Conservation (phyloP, 768 basidiomycete genomes). For the Chiua virens region DNA sequence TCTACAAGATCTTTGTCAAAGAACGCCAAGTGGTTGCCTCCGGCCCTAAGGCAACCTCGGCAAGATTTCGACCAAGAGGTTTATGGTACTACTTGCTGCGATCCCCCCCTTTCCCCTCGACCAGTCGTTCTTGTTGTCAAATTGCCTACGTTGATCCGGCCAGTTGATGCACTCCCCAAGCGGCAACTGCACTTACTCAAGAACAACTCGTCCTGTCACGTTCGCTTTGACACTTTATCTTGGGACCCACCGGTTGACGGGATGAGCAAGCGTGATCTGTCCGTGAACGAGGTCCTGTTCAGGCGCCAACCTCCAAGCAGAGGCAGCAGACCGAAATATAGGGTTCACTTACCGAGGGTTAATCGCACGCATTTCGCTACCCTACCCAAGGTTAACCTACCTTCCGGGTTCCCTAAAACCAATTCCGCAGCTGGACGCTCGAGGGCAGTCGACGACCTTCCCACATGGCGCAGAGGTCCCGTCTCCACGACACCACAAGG, state of each 20-base stretch:
- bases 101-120: conserved; percentile 50
- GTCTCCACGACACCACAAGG: conserved; percentile 11
- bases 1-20: conserved; percentile 24
- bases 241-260: conserved; percentile 71
- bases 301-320: conserved; percentile 37
- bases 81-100: conserved; percentile 45
- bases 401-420: conserved; percentile 24
- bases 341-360: conserved; percentile 36
- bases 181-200: conserved; percentile 48
- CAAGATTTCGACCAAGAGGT: conserved; percentile 44
- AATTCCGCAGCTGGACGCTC: conserved; percentile 23
- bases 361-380: conserved; percentile 3
- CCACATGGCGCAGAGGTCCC: conserved; percentile 41
- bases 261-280: conserved; percentile 60
- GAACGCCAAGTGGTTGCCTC: conserved; percentile 57
- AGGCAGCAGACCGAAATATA: conserved; percentile 34
- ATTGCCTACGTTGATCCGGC: conserved; percentile 46
- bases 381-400: conserved; percentile 42
- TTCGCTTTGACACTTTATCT: conserved; percentile 66
- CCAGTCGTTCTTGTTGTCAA: conserved; percentile 42
- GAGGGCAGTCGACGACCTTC: conserved; percentile 34
- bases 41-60: conserved; percentile 43
- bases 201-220: conserved; percentile 33
- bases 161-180: conserved; percentile 45
- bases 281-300: conserved; percentile 67